phyloP scores from a whole-genome alignment of 78 protist species.

The Ministeria vibrans region DNA sequence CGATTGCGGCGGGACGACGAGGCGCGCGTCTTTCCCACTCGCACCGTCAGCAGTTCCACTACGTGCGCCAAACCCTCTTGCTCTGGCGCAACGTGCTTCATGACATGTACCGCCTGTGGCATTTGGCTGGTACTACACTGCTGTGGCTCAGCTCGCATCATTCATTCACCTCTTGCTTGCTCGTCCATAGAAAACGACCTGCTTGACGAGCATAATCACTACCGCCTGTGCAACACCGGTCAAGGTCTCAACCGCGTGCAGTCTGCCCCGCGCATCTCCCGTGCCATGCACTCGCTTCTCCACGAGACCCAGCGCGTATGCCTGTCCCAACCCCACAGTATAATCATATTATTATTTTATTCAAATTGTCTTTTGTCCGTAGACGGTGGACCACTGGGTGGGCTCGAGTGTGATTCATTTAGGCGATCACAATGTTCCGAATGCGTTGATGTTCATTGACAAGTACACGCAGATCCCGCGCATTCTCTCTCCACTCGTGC shows the following conservation, averaged over 20 bases:
- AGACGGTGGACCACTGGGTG: constrained; percentile 79
- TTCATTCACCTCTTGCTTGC: too few relatives aligned
- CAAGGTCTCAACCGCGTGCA: background rate
- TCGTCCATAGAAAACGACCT: background rate
- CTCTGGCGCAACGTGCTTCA: constrained; percentile 87
- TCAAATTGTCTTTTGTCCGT: too few relatives aligned
- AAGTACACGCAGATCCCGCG: constrained; percentile 72
- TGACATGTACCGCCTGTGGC: constrained; percentile 87
- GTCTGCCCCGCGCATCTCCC: background rate
- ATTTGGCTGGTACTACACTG: constrained; percentile 71
- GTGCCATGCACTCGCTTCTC: background rate
- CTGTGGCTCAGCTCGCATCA: too few relatives aligned
- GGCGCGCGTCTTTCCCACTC: constrained; percentile 81
- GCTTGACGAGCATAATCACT: background rate
- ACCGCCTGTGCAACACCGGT: background rate
- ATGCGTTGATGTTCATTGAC: constrained; percentile 91
- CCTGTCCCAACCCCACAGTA: too few relatives aligned
- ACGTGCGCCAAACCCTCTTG: constrained; percentile 75
- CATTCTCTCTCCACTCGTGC: constrained; percentile 70
- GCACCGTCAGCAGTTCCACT: constrained; percentile 67
- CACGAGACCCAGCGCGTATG: too few relatives aligned
- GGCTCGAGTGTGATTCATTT: constrained; percentile 87
- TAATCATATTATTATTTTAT: too few relatives aligned
- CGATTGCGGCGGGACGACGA: constrained; percentile 29
- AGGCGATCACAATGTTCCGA: constrained; percentile 94